A percentile compares a stretch with the other conserved stretches of the same genome.
Evolutionary conservation across 768 basidiomycete species (phyloP).

Genomic region (Lactarius psammicola): DNA sequence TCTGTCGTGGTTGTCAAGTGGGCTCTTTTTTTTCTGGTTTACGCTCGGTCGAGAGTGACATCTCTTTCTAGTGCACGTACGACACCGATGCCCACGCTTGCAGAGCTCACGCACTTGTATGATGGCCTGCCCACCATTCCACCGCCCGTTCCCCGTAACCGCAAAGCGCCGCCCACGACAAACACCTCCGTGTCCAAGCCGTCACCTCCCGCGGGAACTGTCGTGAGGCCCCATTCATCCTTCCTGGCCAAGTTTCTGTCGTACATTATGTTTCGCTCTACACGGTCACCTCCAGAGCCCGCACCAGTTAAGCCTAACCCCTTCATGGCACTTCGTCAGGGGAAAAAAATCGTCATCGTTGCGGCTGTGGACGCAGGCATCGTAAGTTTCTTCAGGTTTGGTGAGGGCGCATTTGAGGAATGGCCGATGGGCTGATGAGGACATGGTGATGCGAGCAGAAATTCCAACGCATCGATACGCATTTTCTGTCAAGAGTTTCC

Average conservation of each 20-base stretch:
- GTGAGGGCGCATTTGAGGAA: conserved; percentile 80
- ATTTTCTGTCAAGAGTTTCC: background rate
- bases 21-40: conserved; percentile 33
- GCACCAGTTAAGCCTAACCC: conserved; percentile 56
- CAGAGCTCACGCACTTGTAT: conserved; percentile 75
- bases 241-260: conserved; percentile 10
- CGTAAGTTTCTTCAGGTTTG: conserved; percentile 85
- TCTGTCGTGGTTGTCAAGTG: conserved; percentile 84
- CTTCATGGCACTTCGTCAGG: conserved; percentile 77
- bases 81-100: conserved; percentile 77
- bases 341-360: conserved; percentile 79
- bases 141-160: conserved; percentile 56
- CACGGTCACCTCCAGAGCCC: conserved; percentile 3
- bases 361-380: conserved; percentile 88
- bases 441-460: background rate
- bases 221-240: background rate
- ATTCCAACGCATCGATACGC: background rate
- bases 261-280: background rate
- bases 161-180: conserved; percentile 18
- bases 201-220: background rate
- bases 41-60: background rate
- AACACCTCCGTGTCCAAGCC: background rate
- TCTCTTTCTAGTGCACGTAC: conserved; percentile 62
- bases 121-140: conserved; percentile 60
- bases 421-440: conserved; percentile 58